Evolutionary conservation across 805 yeast genomes (phyloP).

Genomic region (Metschnikowia corniflorae): DNA sequence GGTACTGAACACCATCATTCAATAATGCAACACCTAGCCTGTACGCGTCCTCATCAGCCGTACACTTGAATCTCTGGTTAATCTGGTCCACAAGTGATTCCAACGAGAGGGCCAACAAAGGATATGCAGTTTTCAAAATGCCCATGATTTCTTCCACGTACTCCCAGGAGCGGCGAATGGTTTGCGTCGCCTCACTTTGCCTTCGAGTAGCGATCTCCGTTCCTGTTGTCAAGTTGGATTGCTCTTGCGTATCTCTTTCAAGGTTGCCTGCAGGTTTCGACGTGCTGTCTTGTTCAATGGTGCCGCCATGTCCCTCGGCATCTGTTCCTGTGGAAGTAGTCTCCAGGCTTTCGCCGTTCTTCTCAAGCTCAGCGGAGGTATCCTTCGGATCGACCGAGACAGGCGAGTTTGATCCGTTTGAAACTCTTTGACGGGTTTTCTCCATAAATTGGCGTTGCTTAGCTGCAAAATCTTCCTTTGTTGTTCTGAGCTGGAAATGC

Average conservation of each 20-base stretch:
- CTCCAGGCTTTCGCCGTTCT: slow-evolving; percentile 1
- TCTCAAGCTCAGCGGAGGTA: slow-evolving; percentile 4
- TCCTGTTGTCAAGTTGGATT: slow-evolving; percentile 2
- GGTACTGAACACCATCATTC: slow-evolving; percentile 89
- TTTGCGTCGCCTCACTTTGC: slow-evolving; percentile 4
- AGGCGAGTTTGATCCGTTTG: slow-evolving; percentile 5
- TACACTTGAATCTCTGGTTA: slow-evolving; percentile 86
- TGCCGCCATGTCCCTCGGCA: slow-evolving; percentile 2
- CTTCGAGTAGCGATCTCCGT: neutral
- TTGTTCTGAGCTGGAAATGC: slow-evolving; percentile 92
- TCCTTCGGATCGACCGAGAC: slow-evolving; percentile 13
- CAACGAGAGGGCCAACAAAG: slow-evolving; percentile 83
- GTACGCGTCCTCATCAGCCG: slow-evolving; percentile 94
- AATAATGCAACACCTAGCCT: slow-evolving; percentile 86
- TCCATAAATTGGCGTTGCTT: slow-evolving; percentile 70
- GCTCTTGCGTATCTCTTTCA: slow-evolving; percentile 6
- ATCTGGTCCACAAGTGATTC: slow-evolving; percentile 96
- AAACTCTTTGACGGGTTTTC: slow-evolving; percentile 22
- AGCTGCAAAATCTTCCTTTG: slow-evolving; percentile 89
- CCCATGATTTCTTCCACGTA: slow-evolving; percentile 91
- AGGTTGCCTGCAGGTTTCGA: slow-evolving; percentile 5
- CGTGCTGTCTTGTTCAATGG: neutral
- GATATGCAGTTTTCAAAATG: slow-evolving; percentile 93
- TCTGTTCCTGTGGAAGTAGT: neutral
- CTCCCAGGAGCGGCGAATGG: slow-evolving; percentile 79